Percentiles rank a stretch among this genome's conserved stretches.
phyloP scores from a whole-genome alignment of 768 basidiomycete species.

The Termitomyces sp. region DNA sequence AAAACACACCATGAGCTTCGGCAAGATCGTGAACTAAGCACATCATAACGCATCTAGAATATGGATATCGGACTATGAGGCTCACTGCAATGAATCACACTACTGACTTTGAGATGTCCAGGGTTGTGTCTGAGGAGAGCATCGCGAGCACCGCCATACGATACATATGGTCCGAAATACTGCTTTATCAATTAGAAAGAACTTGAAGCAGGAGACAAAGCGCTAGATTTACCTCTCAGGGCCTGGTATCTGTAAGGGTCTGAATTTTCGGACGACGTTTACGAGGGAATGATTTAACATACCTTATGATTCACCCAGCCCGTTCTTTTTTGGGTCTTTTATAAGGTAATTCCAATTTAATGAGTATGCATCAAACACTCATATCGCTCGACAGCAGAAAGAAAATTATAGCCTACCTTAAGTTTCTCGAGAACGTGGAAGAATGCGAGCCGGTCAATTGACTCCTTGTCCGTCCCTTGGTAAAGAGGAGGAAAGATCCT shows the following conservation, averaged over 20 bases:
- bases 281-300: background rate
- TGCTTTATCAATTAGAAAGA: constrained; percentile 21
- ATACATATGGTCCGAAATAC: constrained; percentile 97
- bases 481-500: constrained; percentile 62
- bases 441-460: constrained; percentile 77
- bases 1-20: constrained; percentile 76
- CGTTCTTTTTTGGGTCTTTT: constrained; percentile 90
- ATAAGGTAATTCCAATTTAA: background rate
- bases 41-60: constrained; percentile 77
- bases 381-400: background rate
- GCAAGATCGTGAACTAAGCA: constrained; percentile 91
- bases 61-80: background rate
- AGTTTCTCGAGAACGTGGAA: constrained; percentile 85
- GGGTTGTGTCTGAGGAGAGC: constrained; percentile 68
- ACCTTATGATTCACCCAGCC: constrained; percentile 91
- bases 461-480: constrained; percentile 40
- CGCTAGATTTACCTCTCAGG: constrained; percentile 65
- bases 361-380: background rate
- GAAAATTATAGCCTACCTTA: constrained; percentile 48
- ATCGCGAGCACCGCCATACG: constrained; percentile 94
- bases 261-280: background rate
- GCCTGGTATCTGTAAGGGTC: constrained; percentile 54
- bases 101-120: constrained; percentile 70
- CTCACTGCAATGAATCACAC: background rate
- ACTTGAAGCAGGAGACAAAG: background rate